phyloP scores from a whole-genome alignment of 208 protist genomes.

The Trypanosoma vivax region DNA sequence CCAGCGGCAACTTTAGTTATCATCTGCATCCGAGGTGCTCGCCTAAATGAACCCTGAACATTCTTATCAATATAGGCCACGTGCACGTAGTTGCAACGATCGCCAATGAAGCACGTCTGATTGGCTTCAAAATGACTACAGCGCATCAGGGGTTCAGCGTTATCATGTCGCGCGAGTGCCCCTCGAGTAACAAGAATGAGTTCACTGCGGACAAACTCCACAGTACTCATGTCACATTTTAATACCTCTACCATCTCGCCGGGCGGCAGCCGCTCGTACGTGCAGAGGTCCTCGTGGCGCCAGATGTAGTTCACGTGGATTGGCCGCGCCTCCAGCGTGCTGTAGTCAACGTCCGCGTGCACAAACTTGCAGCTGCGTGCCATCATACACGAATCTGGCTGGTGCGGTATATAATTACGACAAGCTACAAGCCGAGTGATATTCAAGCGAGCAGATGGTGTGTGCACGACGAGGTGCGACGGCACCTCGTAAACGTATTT shows the following conservation, averaged over 20 bases:
- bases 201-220: conserved; percentile 25
- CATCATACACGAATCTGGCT: conserved; percentile 53
- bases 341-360: conserved; percentile 54
- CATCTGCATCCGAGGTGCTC: conserved; percentile 18
- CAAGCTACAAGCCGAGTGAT: conserved; percentile 81
- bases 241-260: conserved; percentile 22
- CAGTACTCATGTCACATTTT: conserved; percentile 15
- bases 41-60: conserved; percentile 30
- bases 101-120: conserved; percentile 32
- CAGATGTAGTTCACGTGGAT: conserved; percentile 85
- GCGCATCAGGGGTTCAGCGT: conserved; percentile 18
- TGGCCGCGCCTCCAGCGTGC: conserved; percentile 38
- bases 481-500: conserved; percentile 59
- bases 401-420: conserved; percentile 52
- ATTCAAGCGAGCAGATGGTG: conserved; percentile 62
- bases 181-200: conserved; percentile 26
- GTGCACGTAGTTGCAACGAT: conserved; percentile 37
- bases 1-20: not conserved
- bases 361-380: conserved; percentile 72
- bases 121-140: conserved; percentile 33
- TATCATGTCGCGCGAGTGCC: conserved; percentile 15
- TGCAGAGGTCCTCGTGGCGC: conserved; percentile 51
- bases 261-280: conserved; percentile 52
- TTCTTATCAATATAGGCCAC: conserved; percentile 31
- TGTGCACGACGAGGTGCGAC: conserved; percentile 37